A percentile compares a stretch with the other conserved stretches of the same genome.
phyloP scores from a whole-genome alignment of 768 basidiomycete genomes.

The Amanita fuliginea region DNA sequence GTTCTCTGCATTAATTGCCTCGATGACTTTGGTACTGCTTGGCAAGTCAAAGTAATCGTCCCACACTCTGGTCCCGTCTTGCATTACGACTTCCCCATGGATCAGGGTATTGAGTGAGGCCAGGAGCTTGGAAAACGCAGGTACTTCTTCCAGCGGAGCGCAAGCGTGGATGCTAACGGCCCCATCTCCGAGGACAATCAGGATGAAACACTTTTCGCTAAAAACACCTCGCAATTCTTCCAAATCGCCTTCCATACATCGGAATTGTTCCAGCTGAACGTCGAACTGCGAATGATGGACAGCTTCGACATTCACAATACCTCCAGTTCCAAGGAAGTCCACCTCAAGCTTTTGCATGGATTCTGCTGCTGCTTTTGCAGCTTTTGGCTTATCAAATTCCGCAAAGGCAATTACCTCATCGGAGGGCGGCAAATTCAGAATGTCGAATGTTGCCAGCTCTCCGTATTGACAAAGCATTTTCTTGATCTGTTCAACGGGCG shows the following conservation, averaged over 20 bases:
- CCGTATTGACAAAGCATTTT: conserved; percentile 23
- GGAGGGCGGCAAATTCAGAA: conserved; percentile 16
- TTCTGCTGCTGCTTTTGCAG: conserved; percentile 12
- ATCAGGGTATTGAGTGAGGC: conserved; percentile 25
- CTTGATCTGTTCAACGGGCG: conserved; percentile 22
- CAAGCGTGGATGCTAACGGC: conserved; percentile 25
- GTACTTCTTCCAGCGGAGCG: conserved; percentile 19
- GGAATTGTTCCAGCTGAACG: conserved; percentile 21
- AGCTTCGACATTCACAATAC: conserved; percentile 23
- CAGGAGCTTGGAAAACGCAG: conserved; percentile 25
- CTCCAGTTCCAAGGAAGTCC: conserved; percentile 23
- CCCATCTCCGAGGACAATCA: conserved; percentile 8
- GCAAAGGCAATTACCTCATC: conserved; percentile 27
- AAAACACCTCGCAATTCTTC: conserved; percentile 18
- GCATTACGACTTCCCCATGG: conserved; percentile 24
- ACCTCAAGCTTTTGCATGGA: conserved; percentile 12
- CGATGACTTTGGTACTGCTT: conserved; percentile 26
- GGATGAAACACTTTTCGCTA: conserved; percentile 22
- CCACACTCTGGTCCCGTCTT: conserved; percentile 27
- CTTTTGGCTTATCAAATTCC: conserved; percentile 18
- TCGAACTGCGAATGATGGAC: conserved; percentile 30
- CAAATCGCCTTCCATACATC: conserved; percentile 24
- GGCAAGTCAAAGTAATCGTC: conserved; percentile 34
- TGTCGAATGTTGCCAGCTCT: conserved; percentile 27
- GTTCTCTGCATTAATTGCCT: conserved; percentile 22